Base-by-base conservation (phyloP, 129 eudicot genomes). In the Chrysanthemum lavandulifolium region DNA sequence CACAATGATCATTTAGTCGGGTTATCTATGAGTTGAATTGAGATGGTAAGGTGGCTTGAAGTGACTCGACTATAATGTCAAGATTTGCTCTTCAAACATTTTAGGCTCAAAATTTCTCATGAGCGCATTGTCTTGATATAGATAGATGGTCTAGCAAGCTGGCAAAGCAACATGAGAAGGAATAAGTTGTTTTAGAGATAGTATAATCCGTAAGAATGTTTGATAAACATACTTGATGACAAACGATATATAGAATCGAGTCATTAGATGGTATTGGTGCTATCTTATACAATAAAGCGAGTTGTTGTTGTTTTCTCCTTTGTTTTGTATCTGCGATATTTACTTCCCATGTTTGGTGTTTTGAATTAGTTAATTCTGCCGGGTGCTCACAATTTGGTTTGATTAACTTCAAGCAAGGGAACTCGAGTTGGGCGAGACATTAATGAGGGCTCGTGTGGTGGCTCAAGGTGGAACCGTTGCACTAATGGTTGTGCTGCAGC, bases 391-490 rank as follows among this genome's bases (percentile, higher is more conserved):
- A 1, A 97, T n/a, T 96, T 2, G 98, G 98, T 67, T 81, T 94
- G 16, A 88, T 90, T 65, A 94, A 97, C 75, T 94, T 87, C 88
- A 84, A 84, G 78, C 80, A 71, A 59, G 98, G 98, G 56, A 94
- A 94, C 72, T 84, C 7, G 79, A 76, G 18, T 72, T 94, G 82
- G 98, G 98, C 70, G 97, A 94, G 84, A 86, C 72, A 64, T 80
- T 94, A 62, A 90, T 94, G 98, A 73, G 98, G 79, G 98, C 98
- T 68, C 97, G 98, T 77, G 98, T 94, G 68, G 86, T 87, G 6
- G 98, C 84, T 13, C 98, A 94, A 78, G 98, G 98, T 73, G 98
- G 81, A 68, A 94, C 98, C 0, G 97, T 94, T 78, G 98, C 97
- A 1, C 84, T 94, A 59, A 94, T 94, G 98, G 97, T 94, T 55